Evolutionary conservation across 1,284 basidiomycete species (phyloP).

Genomic region (Wallemia ichthyophaga): DNA sequence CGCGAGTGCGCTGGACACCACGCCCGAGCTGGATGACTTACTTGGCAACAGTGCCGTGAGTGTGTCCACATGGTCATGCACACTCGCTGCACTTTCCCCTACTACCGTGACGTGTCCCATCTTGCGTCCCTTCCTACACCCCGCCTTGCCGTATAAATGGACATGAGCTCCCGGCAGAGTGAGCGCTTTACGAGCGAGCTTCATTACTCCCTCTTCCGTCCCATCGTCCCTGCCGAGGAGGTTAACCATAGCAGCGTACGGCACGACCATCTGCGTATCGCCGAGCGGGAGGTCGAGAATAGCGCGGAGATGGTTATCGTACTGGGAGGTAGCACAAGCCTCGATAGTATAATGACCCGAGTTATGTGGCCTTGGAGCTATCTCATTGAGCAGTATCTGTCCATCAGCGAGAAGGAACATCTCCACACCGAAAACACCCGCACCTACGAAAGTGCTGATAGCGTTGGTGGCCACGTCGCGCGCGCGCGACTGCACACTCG

Average conservation of each 20-base stretch:
- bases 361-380: conserved; percentile 96
- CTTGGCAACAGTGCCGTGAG: conserved; percentile 22
- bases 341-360: conserved; percentile 99
- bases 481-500: conserved; percentile 24
- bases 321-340: conserved; percentile 83
- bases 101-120: conserved; percentile 94
- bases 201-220: not conserved
- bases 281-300: conserved; percentile 74
- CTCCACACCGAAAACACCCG: conserved; percentile 90
- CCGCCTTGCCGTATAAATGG: conserved; percentile 80
- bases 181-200: conserved; percentile 20
- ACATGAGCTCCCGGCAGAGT: conserved; percentile 42
- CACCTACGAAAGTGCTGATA: conserved; percentile 49
- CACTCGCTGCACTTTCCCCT: conserved; percentile 46
- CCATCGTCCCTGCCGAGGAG: conserved; percentile 33
- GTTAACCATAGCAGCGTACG: conserved; percentile 78
- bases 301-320: conserved; percentile 91
- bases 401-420: conserved; percentile 82
- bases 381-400: conserved; percentile 67
- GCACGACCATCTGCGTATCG: conserved; percentile 59
- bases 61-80: conserved; percentile 34
- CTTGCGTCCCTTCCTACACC: conserved; percentile 68
- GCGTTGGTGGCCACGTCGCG: conserved; percentile 51
- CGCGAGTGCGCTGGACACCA: not conserved
- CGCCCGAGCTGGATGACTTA: conserved; percentile 18